A percentile compares a stretch with the other conserved stretches of the same genome.
Conservation (phyloP, 169 alveolate species). For the Eimeria brunetti region DNA sequence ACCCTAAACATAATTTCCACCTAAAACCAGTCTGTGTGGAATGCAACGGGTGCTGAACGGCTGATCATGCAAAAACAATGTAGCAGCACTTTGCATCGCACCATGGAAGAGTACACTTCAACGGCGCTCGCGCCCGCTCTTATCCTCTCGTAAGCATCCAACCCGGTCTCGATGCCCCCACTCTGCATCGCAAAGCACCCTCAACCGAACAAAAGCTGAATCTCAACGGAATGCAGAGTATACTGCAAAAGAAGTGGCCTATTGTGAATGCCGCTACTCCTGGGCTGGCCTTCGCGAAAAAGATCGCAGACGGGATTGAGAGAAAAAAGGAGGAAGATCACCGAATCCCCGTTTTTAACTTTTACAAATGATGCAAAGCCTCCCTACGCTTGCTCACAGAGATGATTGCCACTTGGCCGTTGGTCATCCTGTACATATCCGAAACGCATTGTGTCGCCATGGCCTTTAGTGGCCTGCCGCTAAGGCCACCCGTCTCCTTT, state of each 20-base stretch:
- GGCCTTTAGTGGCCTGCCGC: conserved; percentile 89
- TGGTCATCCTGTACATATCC: conserved; percentile 89
- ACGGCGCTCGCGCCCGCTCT: conserved; percentile 93
- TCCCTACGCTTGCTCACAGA: conserved; percentile 84
- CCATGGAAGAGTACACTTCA: conserved; percentile 89
- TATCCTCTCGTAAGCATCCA: conserved; percentile 90
- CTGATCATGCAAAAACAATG: not conserved
- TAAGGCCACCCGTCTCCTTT: conserved; percentile 89
- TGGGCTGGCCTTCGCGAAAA: not conserved
- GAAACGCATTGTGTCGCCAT: conserved; percentile 86
- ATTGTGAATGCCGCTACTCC: not conserved
- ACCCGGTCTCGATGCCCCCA: conserved; percentile 91
- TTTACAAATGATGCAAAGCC: not conserved
- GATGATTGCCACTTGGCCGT: conserved; percentile 88
- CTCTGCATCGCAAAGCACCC: conserved; percentile 74
- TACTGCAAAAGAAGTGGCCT: not conserved
- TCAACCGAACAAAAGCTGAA: not conserved
- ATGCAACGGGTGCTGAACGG: not conserved
- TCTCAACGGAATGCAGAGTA: not conserved
- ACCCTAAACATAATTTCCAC: not conserved
- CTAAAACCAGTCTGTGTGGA: not conserved
- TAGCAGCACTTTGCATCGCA: conserved; percentile 48
- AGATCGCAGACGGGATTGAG: not conserved
- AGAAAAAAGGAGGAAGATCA: too few relatives aligned
- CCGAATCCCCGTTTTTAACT: not conserved